Conservation (phyloP, 1,139 yeast species). For the Kodamaea suecica region DNA sequence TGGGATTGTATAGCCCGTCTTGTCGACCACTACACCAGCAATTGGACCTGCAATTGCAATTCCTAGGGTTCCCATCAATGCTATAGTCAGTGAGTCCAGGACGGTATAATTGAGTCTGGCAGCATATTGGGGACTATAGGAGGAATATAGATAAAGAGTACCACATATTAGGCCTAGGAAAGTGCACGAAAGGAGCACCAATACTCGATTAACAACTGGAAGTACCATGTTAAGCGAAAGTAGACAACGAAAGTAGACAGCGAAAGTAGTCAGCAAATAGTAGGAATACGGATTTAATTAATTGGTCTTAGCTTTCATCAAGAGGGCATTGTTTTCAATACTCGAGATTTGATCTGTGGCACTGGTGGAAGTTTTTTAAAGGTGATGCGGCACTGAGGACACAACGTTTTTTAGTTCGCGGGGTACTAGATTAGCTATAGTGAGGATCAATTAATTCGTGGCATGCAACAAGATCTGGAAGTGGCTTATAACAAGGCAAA, state of each 20-base stretch:
- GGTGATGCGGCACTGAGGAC: too few species aligned
- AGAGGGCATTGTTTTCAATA: too few species aligned
- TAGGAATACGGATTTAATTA: too few species aligned
- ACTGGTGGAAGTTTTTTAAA: too few species aligned
- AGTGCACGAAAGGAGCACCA: constrained; percentile 45
- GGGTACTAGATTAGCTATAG: too few species aligned
- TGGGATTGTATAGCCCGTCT: constrained; percentile 46
- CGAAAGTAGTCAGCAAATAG: too few species aligned
- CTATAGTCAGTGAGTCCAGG: constrained; percentile 53
- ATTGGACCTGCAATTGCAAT: constrained; percentile 55
- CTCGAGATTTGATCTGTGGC: not conserved
- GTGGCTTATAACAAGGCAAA: too few species aligned
- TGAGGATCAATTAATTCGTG: too few species aligned
- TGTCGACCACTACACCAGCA: constrained; percentile 60
- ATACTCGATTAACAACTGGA: constrained; percentile 27
- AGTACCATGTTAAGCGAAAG: not conserved
- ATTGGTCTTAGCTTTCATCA: too few species aligned
- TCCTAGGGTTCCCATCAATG: constrained; percentile 59
- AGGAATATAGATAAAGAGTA: constrained; percentile 56
- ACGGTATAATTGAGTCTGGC: constrained; percentile 48
- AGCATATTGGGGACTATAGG: constrained; percentile 66
- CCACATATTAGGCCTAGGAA: constrained; percentile 57
- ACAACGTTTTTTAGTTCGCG: too few species aligned
- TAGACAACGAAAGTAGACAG: too few species aligned
- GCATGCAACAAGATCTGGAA: too few species aligned